These are phyloP conservation scores for Paracoccidioides brasiliensis DNA, from an alignment of 2,329 filamentous ascomycete species.

Conservation along the genomic window DNA sequence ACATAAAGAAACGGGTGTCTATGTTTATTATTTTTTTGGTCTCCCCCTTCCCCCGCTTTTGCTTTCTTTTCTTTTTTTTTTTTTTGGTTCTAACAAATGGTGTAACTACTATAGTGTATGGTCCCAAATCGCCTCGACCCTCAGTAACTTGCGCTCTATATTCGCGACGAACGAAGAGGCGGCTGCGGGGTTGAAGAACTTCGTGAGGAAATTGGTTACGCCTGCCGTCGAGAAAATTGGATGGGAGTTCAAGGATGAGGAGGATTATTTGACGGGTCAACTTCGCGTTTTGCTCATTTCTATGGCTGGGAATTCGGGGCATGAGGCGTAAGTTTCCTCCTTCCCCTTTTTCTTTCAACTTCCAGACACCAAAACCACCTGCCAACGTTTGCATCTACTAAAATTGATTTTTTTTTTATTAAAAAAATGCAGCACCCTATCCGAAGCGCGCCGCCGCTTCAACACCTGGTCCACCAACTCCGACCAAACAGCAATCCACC, in stretches of 20 bases:
- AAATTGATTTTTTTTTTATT: slow-evolving; percentile 4
- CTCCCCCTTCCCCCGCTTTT: too few relatives aligned
- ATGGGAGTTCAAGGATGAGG: slow-evolving; percentile 66
- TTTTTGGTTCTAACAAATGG: background rate
- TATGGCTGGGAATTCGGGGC: slow-evolving; percentile 61
- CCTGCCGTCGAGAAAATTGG: slow-evolving; percentile 66
- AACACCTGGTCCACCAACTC: slow-evolving; percentile 57
- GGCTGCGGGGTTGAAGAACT: slow-evolving; percentile 60
- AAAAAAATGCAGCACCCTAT: slow-evolving; percentile 41
- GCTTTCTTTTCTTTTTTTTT: too few relatives aligned
- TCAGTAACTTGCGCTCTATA: slow-evolving; percentile 67
- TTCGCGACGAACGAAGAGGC: slow-evolving; percentile 66
- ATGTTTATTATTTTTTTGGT: background rate
- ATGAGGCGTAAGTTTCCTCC: slow-evolving; percentile 49
- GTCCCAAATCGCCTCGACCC: slow-evolving; percentile 66
- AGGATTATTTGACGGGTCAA: slow-evolving; percentile 71
- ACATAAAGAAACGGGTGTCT: background rate
- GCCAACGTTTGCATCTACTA: background rate
- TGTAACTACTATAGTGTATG: slow-evolving; percentile 47
- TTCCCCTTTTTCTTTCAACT: background rate
- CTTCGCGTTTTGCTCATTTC: slow-evolving; percentile 70
- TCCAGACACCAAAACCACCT: background rate
- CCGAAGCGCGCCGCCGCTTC: slow-evolving; percentile 68
- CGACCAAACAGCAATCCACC: slow-evolving; percentile 59
- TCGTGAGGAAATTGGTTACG: slow-evolving; percentile 63